Base-by-base conservation (phyloP, 2,329 filamentous ascomycete species). In the Dendryphion nanum region DNA sequence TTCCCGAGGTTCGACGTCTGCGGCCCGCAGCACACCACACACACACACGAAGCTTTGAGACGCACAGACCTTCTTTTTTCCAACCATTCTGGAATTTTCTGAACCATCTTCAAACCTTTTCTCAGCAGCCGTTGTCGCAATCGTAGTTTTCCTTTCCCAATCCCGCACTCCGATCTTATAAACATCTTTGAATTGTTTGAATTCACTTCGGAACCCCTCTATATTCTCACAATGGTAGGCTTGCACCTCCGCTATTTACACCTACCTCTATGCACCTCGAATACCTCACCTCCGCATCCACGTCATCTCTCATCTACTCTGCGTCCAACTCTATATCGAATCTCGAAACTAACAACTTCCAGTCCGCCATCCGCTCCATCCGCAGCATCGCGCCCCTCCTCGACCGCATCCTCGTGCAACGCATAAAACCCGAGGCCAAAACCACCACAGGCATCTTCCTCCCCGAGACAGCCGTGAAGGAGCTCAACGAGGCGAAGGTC, bases 331-430 rank as follows among this genome's bases (percentile, higher is more conserved):
- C n/a, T n/a, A n/a, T n/a, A n/a, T n/a, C n/a, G n/a, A n/a, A n/a
- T n/a, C n/a, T n/a, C n/a, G n/a, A n/a, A n/a, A n/a, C n/a, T n/a
- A n/a, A n/a, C n/a, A n/a, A n/a, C n/a, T 15, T 28, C 14, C 40
- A 63, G 59, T 63, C 70, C 57, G 80, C 90, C 53, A 81, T 97
- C 76, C 93, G 91, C 72, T 94, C 86, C 69, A 90, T 98, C 82
- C 93, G 91, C 75, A 83, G 84, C 63, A 90, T 98, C 61, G 86
- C 85, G 44, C 93, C 93, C 48, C 90, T 98, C 56, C 84, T 98
- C 72, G 93, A 98, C 82, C 91, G 93, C 61, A 89, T 98, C 58
- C 85, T 98, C 51, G 89, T 98, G 57, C 93, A 98, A 83, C 89
- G 93, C 73, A 75, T 96, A 75, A 97, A 97, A 78, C 87, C 91